phyloP scores from a whole-genome alignment of 208 protist species.

The Trypanosoma mega region DNA sequence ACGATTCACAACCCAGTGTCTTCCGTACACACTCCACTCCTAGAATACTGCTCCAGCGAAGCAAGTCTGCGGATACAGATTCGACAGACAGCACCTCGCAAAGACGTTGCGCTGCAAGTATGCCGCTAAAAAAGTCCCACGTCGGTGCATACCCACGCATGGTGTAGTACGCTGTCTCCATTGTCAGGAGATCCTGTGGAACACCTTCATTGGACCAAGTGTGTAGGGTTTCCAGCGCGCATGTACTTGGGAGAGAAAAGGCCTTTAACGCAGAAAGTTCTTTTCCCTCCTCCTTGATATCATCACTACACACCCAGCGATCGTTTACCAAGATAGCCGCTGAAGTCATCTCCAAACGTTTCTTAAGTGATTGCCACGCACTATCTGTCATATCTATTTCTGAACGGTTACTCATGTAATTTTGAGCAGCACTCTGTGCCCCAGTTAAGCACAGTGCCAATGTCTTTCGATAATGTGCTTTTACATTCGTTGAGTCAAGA shows the following conservation, averaged over 20 bases:
- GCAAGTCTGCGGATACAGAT: neutral
- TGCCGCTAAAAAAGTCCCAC: neutral
- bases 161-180: slow-evolving; percentile 9
- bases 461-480: slow-evolving; percentile 17
- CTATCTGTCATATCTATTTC: neutral
- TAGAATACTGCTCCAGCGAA: slow-evolving; percentile 12
- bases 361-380: slow-evolving; percentile 3
- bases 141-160: slow-evolving; percentile 1
- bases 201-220: slow-evolving; percentile 2
- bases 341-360: neutral
- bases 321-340: slow-evolving; percentile 1
- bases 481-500: slow-evolving; percentile 16
- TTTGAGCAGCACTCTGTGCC: neutral
- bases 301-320: slow-evolving; percentile 11
- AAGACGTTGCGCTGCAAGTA: neutral
- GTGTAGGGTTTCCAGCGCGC: neutral
- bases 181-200: slow-evolving; percentile 3
- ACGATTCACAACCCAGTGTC: neutral
- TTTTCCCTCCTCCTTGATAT: slow-evolving; percentile 1
- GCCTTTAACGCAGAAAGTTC: slow-evolving; percentile 12
- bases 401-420: neutral
- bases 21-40: neutral
- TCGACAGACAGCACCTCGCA: neutral
- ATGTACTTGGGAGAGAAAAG: neutral
- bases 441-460: slow-evolving; percentile 10